Percentiles rank a stretch among this genome's conserved stretches.
Evolutionary conservation across 83 land plant species (phyloP).

Genomic region (Thuja plicata): DNA sequence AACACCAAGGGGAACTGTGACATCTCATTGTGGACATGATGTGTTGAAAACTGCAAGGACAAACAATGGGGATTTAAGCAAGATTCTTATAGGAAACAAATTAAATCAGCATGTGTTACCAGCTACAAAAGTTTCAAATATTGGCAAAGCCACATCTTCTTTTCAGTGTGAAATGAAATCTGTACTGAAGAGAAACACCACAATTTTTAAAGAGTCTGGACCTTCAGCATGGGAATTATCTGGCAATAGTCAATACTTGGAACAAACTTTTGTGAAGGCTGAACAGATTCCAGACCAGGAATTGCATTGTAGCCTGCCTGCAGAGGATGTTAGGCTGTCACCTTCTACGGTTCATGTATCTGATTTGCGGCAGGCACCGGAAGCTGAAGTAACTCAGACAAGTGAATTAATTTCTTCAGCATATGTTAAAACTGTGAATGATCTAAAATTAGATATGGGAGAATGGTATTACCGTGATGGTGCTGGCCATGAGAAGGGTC

Average conservation of each 20-base stretch:
- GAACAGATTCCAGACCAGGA: not conserved
- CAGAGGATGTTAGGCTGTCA: not conserved
- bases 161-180: constrained; percentile 1
- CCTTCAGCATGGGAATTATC: constrained; percentile 4
- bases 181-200: not conserved
- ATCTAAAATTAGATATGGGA: constrained; percentile 55
- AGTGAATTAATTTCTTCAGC: constrained; percentile 12
- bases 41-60: not conserved
- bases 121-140: not conserved
- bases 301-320: not conserved
- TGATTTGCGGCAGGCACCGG: not conserved
- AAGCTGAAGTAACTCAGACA: not conserved
- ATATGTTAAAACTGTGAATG: constrained; percentile 41
- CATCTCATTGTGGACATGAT: not conserved
- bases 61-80: constrained; percentile 2
- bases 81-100: constrained; percentile 11
- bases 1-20: not conserved
- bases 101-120: not conserved
- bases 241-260: not conserved
- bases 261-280: not conserved
- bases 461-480: constrained; percentile 78
- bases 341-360: not conserved
- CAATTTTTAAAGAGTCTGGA: not conserved
- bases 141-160: not conserved
- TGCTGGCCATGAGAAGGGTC: constrained; percentile 68